Evolutionary conservation across 805 yeast genomes (phyloP).

Genomic region (Pichia thaimueangensis): DNA sequence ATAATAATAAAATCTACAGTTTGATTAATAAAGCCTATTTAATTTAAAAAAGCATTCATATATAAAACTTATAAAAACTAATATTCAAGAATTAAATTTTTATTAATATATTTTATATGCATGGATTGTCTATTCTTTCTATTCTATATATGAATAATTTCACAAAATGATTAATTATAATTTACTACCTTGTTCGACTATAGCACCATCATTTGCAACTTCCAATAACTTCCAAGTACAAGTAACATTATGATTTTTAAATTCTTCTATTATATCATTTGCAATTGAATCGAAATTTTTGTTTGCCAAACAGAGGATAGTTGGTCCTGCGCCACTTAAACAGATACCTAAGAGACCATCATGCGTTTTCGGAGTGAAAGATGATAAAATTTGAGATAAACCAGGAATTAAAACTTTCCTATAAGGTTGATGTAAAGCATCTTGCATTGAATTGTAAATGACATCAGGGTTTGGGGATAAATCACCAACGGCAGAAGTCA

Average conservation of each 20-base stretch:
- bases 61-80: slow-evolving; percentile 10
- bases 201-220: slow-evolving; percentile 85
- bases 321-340: slow-evolving; percentile 97
- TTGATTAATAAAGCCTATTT: too few species aligned
- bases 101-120: too few species aligned
- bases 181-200: slow-evolving; percentile 36
- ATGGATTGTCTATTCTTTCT: slow-evolving; percentile 7
- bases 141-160: background rate
- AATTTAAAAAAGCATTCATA: too few species aligned
- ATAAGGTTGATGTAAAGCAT: slow-evolving; percentile 95
- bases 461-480: slow-evolving; percentile 75
- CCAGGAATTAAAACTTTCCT: slow-evolving; percentile 91
- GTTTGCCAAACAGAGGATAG: slow-evolving; percentile 89
- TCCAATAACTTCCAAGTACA: slow-evolving; percentile 83
- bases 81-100: slow-evolving; percentile 11
- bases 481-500: slow-evolving; percentile 82
- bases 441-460: slow-evolving; percentile 94
- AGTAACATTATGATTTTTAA: slow-evolving; percentile 54
- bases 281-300: slow-evolving; percentile 83
- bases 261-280: slow-evolving; percentile 59
- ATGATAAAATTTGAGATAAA: slow-evolving; percentile 66
- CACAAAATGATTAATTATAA: slow-evolving; percentile 17
- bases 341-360: slow-evolving; percentile 91
- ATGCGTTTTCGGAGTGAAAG: slow-evolving; percentile 75
- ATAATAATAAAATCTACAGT: too few species aligned